Evolutionary conservation across 768 basidiomycete genomes (phyloP).

Genomic region (Peribolospora baueri): DNA sequence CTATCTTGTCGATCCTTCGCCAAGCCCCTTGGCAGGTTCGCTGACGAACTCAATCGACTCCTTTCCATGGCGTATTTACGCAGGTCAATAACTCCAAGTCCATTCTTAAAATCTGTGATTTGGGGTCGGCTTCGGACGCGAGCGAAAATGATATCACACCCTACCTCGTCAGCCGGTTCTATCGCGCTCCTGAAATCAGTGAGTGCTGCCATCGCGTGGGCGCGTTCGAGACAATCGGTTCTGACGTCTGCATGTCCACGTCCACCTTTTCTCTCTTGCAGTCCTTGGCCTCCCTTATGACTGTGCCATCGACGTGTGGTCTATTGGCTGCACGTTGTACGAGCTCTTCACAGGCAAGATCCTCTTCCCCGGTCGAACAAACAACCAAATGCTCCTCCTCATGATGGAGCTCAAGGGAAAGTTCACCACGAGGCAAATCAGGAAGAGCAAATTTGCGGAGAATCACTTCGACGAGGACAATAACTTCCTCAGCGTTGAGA

Average conservation of each 20-base stretch:
- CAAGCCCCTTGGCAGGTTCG: not conserved
- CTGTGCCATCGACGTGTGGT: conserved; percentile 83
- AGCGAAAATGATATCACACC: conserved; percentile 93
- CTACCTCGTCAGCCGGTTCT: conserved; percentile 90
- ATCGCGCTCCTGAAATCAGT: conserved; percentile 98
- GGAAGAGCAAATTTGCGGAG: conserved; percentile 76
- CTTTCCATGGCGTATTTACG: not conserved
- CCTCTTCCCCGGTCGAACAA: conserved; percentile 81
- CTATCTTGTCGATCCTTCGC: not conserved
- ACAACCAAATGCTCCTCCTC: conserved; percentile 88
- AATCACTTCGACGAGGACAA: conserved; percentile 83
- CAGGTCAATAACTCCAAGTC: conserved; percentile 92
- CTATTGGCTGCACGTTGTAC: conserved; percentile 89
- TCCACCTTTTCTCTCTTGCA: conserved; percentile 16
- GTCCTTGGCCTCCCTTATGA: conserved; percentile 92
- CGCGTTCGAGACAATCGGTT: not conserved
- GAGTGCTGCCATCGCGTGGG: conserved; percentile 15
- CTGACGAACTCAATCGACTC: not conserved
- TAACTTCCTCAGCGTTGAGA: conserved; percentile 54
- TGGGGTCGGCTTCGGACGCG: conserved; percentile 88
- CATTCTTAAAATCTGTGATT: conserved; percentile 73
- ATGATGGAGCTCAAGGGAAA: conserved; percentile 97
- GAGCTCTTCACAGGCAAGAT: conserved; percentile 64
- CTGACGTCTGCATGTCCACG: not conserved
- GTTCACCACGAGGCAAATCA: conserved; percentile 80